Base-by-base conservation (phyloP, 176 grass and related monocot genomes). In the Lolium perenne region DNA sequence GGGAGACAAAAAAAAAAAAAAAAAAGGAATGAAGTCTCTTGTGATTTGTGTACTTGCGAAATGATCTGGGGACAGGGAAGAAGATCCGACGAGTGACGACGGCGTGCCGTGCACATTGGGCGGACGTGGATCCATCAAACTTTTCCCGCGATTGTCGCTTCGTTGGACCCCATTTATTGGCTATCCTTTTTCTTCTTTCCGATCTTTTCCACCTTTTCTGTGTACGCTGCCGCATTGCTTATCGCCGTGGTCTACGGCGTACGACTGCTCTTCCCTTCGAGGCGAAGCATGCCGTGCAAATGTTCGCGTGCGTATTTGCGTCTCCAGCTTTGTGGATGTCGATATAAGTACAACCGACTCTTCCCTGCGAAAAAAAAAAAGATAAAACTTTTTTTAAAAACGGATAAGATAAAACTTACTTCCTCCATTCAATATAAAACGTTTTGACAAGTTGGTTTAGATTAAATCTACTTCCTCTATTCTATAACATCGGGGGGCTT, bases 101-200 rank as follows among this genome's bases (percentile, higher is more conserved):
- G 60, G 38, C 70, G 77, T 68, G 64, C 29, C 62, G 62, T 65
- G 76, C 87, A 85, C 82, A 84, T 80, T 56, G 38, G 18, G 77
- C 23, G 68, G 68, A 89, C 77, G 77, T 85, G 83, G 88, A 71
- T 77, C 78, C 86, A 74, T 29, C 38, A 69, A 60, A 60, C 77
- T 26, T 89, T 75, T 55, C 38, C 26, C n/a, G 17, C 13, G 38
- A 47, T 69, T 15, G 50, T 74, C 48, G 71, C 14, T 6, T 23
- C 45, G 15, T 76, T 69, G 86, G 86, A 64, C 32, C 76, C 86
- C 76, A 59, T 22, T 48, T 21, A 50, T 20, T 55, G 2, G 55
- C 6, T 53, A 26, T 10, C 8, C 9, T 12, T 60, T 54, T 8
- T 29, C 10, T 4, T n/a, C 47, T 47, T n/a, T 71, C 26, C 13